Base-by-base conservation (phyloP, 768 basidiomycete species). In the Hypholoma fasciculare region DNA sequence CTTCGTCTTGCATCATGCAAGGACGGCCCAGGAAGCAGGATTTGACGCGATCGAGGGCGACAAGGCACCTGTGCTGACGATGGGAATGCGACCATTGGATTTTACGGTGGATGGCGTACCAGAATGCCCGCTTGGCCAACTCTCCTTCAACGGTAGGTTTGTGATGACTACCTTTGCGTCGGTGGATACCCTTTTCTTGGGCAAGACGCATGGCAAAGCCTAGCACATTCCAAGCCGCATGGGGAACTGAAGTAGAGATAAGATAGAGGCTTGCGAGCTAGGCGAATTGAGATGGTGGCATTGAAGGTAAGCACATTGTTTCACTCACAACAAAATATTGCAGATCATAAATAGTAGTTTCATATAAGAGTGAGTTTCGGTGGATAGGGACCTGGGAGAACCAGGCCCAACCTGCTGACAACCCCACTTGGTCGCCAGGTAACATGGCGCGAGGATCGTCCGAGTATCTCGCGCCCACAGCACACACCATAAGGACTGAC, bases 1-100 rank as follows among this genome's bases (percentile, higher is more conserved):
- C 89, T 68, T 88, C 88, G 46, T 89, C 87, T 51, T 87, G 84
- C 3, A 90, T 77, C 2, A 84, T 81, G 52, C 82, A 78, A 0
- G 88, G 84, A 16, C 91, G 77, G 11, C 92, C 91, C 26, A 89
- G 75, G 49, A 79, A 79, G 5, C 79, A 72, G 34, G 79, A 79
- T 40, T 73, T 58, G 44, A 69, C 42, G 14, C 74, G 62, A 54
- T 78, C 77, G 40, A 69, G 50, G 30, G 59, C 62, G 49, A 74
- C 58, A n/a, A 76, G 60, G 52, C 69, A 69, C 72, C 69, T 70
- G 30, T 17, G 11, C 39, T 48, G 46, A 3, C 14, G 46, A 42
- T 37, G 23, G 49, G 13, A 58, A 58, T 14, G 49, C 14, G 12
- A 56, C 27, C 17, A 38, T 7, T n/a, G 17, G 9, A 16, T n/a